Conservation (phyloP, 352 stramenopile genomes). For the Thraustochytrium striatum region DNA sequence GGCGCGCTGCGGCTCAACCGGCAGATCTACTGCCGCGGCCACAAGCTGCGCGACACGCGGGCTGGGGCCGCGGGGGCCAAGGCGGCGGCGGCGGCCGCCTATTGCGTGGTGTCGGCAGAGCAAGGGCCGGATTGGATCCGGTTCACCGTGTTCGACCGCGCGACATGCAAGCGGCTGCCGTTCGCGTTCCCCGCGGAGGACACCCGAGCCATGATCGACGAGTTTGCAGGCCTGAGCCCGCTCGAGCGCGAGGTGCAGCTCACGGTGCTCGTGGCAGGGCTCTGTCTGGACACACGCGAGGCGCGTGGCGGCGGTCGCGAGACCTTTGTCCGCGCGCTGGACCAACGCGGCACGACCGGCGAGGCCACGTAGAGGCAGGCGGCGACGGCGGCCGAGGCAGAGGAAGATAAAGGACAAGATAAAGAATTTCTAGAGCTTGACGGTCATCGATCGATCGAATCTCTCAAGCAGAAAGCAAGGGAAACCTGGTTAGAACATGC, state of each 20-base stretch:
- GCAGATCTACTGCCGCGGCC: slow-evolving; percentile 8
- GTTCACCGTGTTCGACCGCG: slow-evolving; percentile 28
- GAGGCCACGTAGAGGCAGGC: too few relatives aligned
- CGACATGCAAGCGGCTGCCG: background rate
- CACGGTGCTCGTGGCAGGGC: background rate
- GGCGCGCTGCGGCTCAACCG: slow-evolving; percentile 10
- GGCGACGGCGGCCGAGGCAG: too few relatives aligned
- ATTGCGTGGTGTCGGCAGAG: slow-evolving; percentile 1
- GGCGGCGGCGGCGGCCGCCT: background rate
- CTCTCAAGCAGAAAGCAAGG: background rate
- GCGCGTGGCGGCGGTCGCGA: too few relatives aligned
- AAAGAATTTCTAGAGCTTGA: too few relatives aligned
- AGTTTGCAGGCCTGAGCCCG: background rate
- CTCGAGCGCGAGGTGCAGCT: slow-evolving; percentile 14
- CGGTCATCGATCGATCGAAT: too few relatives aligned
- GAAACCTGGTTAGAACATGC: slow-evolving; percentile 49
- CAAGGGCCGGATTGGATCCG: background rate
- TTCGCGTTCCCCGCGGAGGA: background rate
- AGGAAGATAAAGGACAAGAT: too few relatives aligned
- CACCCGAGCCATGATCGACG: background rate
- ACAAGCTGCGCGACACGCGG: background rate
- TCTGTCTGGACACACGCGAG: too few relatives aligned
- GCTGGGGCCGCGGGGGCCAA: background rate
- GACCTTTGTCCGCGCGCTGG: too few relatives aligned
- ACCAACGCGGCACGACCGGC: too few relatives aligned